Evolutionary conservation across 2,329 filamentous ascomycete species (phyloP), one percentile per base, ranked within the genome.

Genomic region (Trichoderma hamatum): DNA sequence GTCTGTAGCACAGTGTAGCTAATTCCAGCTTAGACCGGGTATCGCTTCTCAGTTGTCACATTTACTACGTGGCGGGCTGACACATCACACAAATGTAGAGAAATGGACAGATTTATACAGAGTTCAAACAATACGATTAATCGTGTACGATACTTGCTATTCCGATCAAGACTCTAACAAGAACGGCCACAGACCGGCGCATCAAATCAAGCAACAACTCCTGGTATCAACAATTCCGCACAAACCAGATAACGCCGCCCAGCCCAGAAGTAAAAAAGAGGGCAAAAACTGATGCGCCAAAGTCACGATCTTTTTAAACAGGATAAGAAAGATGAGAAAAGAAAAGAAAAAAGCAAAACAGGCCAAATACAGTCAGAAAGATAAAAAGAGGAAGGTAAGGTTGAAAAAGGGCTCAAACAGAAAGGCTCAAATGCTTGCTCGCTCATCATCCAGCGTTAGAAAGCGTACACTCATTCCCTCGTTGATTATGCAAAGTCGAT

Each of bases 391-490:
- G 5, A 28, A 59, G 39, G 24, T 46, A n/a, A 60, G 21, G 30
- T 3, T 52, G 19, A 43, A 14, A 58, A 30, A 58, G 26, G 24
- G 6, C 3, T 36, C 55, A 58, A 14, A 58, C 32, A 59, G 28
- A 58, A 62, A 51, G 19, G 61, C 61, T 54, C 61, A 65, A 30
- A 56, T n/a, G 62, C 62, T 65, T 34, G 66, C 66, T 65, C 24
- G 66, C 66, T 61, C 64, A 65, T 67, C 63, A 61, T 71, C 70
- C 34, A 39, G 63, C 66, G 59, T 55, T 32, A 36, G 11, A 63
- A 65, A 58, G n/a, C 59, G 26, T 67, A 59, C 62, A 68, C 60
- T 64, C 69, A 63, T 68, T 60, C 26, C 71, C 62, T 69, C 64
- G 24, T 69, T 34, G 28, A 65, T 21, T 9, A 39, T 34, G n/a